A percentile compares a stretch with the other conserved stretches of the same genome.
Conservation (phyloP, 2,329 filamentous ascomycete genomes). For the Phoma sp. region DNA sequence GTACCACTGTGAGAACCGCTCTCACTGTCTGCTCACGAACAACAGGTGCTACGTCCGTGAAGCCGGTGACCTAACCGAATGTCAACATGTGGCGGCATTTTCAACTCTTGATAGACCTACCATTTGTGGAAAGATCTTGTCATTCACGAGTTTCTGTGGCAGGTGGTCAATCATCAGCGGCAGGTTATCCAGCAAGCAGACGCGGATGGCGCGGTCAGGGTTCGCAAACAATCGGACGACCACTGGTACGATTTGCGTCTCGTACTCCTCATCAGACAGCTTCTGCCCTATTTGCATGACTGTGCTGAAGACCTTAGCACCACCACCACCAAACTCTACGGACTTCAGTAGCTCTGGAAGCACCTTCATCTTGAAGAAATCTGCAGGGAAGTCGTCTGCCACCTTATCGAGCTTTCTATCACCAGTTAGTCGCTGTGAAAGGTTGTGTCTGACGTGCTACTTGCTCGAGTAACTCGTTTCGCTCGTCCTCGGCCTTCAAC, state of each 20-base stretch:
- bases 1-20: conserved; percentile 84
- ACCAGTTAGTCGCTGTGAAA: background rate
- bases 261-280: conserved; percentile 88
- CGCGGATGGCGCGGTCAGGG: conserved; percentile 88
- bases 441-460: conserved; percentile 7
- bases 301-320: conserved; percentile 85
- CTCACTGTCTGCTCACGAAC: conserved; percentile 97
- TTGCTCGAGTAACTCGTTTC: conserved; percentile 80
- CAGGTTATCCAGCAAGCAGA: conserved; percentile 87
- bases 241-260: conserved; percentile 81
- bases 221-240: conserved; percentile 87
- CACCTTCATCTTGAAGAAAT: conserved; percentile 98
- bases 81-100: conserved; percentile 32
- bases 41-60: conserved; percentile 87
- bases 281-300: conserved; percentile 92
- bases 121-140: conserved; percentile 96
- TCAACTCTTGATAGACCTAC: conserved; percentile 52
- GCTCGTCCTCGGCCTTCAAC: conserved; percentile 82
- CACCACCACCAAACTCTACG: conserved; percentile 96
- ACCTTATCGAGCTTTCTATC: conserved; percentile 77
- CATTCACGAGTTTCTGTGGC: conserved; percentile 86
- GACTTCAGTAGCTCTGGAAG: conserved; percentile 96
- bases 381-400: conserved; percentile 93
- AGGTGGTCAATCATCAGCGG: conserved; percentile 91
- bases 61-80: conserved; percentile 76